phyloP scores from a whole-genome alignment of 495 filamentous ascomycete genomes.

The Trichodelitschia bisporula region DNA sequence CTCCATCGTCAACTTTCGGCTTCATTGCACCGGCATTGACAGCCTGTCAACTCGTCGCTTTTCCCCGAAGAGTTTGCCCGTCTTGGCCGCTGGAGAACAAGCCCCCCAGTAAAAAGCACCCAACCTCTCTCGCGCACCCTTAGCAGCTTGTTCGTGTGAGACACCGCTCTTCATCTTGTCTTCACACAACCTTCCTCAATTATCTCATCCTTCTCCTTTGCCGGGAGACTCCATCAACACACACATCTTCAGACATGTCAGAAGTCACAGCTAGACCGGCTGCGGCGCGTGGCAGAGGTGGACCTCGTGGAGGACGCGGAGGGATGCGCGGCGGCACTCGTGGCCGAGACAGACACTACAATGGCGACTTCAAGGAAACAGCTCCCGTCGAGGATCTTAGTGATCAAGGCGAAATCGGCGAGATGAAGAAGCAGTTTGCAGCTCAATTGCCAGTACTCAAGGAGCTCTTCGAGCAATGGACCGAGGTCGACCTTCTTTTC shows the following conservation, averaged over 20 bases:
- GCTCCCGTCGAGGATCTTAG: conserved; percentile 32
- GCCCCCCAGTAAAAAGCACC: background rate
- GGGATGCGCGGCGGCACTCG: conserved; percentile 44
- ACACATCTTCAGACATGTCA: conserved; percentile 43
- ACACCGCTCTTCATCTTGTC: conserved; percentile 1
- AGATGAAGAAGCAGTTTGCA: conserved; percentile 74
- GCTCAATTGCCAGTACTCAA: conserved; percentile 48
- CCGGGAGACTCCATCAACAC: no score
- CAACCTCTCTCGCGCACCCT: background rate
- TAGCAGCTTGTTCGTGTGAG: conserved; percentile 1
- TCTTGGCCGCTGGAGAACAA: background rate
- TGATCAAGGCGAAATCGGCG: conserved; percentile 73
- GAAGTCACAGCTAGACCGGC: conserved; percentile 65
- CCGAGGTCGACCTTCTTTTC: conserved; percentile 73
- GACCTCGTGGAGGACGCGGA: conserved; percentile 60
- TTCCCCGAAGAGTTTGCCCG: background rate
- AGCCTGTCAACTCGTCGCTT: no score
- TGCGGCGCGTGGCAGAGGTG: conserved; percentile 57
- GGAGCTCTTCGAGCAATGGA: conserved; percentile 83
- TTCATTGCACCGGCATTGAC: no score
- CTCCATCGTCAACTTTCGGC: no score
- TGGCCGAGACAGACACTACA: conserved; percentile 36
- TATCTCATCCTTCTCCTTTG: no score
- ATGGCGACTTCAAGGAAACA: conserved; percentile 29
- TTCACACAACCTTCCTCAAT: conserved; percentile 8